Evolutionary conservation across 148 eudicot species (phyloP), one percentile per base, ranked within the genome.

Genomic region (Diospyros lotus): DNA sequence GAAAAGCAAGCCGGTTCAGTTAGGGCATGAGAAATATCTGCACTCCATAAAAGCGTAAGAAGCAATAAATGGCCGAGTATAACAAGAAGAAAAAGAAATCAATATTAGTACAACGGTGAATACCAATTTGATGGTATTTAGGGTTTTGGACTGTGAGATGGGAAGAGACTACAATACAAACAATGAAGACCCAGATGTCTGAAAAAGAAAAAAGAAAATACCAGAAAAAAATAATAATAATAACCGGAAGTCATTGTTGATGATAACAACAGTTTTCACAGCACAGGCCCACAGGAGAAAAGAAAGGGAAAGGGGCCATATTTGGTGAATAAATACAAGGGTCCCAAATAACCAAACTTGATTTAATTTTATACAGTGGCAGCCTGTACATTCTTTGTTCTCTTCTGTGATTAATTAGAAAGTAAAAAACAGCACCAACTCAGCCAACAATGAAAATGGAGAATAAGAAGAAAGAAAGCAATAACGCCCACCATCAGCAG

Each of bases 1-100:
- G 78, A 74, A 68, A 80, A 75, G 69, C 77, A 81, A 80, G n/a
- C 80, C 50, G 69, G 53, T 51, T 84, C 71, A 71, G 84, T 83
- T 77, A 84, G 78, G 77, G 70, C 80, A 76, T 80, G 84, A 74
- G 82, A 86, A 83, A 83, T 82, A 90, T 86, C 85, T 85, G 84
- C 84, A 52, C 83, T 73, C 76, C 82, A 81, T 78, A 74, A 77
- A 76, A 68, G 7, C 76, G 60, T 58, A 68, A 63, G 73, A 54
- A 68, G 77, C 79, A 85, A 78, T 77, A 77, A 82, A 77, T 74
- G 76, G 64, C 41, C 58, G 56, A 42, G 64, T 14, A 45, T 50
- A 59, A 64, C 15, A 66, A 53, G 67, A 51, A 48, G 50, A 58
- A 68, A 50, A 9, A 38, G 6, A 28, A 48, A 71, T 68, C 17